Evolutionary conservation across 768 basidiomycete species (phyloP), one percentile per base, ranked within the genome.

Genomic region (Lactifluus subvellereus): DNA sequence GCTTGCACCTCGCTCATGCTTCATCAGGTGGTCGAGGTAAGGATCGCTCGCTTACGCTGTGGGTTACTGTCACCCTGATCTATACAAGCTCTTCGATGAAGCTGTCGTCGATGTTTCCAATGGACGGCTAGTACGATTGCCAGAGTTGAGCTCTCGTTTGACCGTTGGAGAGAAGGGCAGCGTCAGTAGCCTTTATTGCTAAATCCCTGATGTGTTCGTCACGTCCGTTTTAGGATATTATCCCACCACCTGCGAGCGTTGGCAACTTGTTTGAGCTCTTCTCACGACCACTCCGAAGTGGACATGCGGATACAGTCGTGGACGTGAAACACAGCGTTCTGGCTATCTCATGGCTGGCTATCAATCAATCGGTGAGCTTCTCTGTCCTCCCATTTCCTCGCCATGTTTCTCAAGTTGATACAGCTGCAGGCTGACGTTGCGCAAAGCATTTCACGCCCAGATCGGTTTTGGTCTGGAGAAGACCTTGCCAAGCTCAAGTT

Each of bases 291-390:
- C 76, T 74, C 65, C 73, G 76, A 53, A 75, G 78, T 14, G 77
- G 77, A 43, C 70, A 69, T 14, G 74, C 76, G 14, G 88, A 89
- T 62, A 86, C 84, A 1, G 87, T 93, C 33, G 77, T 94, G 40
- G 80, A 82, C 27, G 81, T 93, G 32, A 84, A 81, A 65, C 91
- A 91, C 61, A 88, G 84, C 16, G 86, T 89, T 45, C 82, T 93
- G 64, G 90, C 88, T 14, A 77, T 96, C 51, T 82, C 86, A 53
- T 96, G 94, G 94, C 78, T 94, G 5, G 94, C 91, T 20, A 76
- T 96, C 57, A 94, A 92, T 65, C 94, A 96, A 77, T 80, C 82
- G 57, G 93, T 91, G 70, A 59, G 85, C 71, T 35, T 14, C 4
- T 4, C 38, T 42, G 16, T 42, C 57, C 52, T 48, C 27, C 20